Percentiles rank a stretch among this genome's conserved stretches.
Conservation (phyloP, 495 filamentous ascomycete species). For the Neurospora pannonica region DNA sequence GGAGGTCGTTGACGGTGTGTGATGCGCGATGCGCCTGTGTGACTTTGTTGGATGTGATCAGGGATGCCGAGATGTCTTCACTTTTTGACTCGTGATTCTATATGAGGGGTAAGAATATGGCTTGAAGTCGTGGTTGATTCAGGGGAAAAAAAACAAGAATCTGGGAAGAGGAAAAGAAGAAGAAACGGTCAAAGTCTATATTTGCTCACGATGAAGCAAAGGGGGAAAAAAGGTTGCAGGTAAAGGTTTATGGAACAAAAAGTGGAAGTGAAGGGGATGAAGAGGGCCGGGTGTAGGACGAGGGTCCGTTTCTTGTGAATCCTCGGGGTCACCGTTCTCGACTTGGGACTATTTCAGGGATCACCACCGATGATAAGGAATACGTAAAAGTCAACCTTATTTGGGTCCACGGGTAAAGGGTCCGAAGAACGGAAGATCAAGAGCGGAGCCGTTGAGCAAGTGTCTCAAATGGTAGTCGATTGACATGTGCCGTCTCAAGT, state of each 20-base stretch:
- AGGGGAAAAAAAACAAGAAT: not conserved
- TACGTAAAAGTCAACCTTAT: not conserved
- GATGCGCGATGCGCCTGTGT: not conserved
- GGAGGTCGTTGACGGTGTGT: not conserved
- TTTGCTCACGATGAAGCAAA: not conserved
- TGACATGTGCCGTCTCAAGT: not conserved
- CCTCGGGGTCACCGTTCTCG: not conserved
- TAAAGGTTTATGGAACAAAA: not conserved
- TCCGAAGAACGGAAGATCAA: not conserved
- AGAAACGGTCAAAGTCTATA: not conserved
- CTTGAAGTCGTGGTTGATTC: not conserved
- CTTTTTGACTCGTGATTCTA: not conserved
- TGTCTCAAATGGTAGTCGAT: not conserved
- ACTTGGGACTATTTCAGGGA: not conserved
- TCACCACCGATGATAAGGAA: not conserved
- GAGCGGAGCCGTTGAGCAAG: not conserved
- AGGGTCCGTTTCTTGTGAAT: not conserved
- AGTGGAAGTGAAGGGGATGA: not conserved
- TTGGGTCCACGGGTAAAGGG: not conserved
- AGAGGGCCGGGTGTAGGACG: not conserved
- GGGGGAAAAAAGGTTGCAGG: not conserved
- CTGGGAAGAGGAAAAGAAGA: not conserved
- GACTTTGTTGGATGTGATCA: not conserved
- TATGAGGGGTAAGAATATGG: not conserved
- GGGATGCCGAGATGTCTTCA: not conserved